These are phyloP conservation scores for Suillus bovinus DNA, from an alignment of 768 basidiomycete species.

Conservation along the genomic window DNA sequence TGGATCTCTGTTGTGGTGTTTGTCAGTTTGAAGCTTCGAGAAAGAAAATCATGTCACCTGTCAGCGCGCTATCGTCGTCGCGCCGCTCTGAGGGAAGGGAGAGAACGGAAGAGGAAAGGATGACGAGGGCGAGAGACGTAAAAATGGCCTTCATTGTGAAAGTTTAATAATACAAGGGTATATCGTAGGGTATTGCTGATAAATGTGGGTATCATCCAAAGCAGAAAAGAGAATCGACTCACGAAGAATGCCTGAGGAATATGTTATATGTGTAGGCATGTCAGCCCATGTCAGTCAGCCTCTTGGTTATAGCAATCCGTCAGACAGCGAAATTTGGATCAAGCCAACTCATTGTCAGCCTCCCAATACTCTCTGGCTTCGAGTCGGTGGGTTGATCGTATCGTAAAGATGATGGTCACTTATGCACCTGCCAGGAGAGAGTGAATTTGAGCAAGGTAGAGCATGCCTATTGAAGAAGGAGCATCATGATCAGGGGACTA, in stretches of 20 bases:
- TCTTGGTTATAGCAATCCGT: too few relatives aligned
- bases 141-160: not conserved
- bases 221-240: not conserved
- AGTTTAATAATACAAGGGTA: not conserved
- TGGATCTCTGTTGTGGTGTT: slow-evolving; percentile 8
- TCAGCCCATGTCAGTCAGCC: slow-evolving; percentile 2
- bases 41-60: slow-evolving; percentile 29
- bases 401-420: too few relatives aligned
- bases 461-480: too few relatives aligned
- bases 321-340: too few relatives aligned
- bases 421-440: too few relatives aligned
- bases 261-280: not conserved
- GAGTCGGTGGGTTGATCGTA: not conserved
- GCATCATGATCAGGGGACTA: too few relatives aligned
- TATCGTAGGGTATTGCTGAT: not conserved
- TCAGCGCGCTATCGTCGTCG: not conserved
- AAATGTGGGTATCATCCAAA: not conserved
- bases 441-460: too few relatives aligned
- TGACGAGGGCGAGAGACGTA: not conserved
- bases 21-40: slow-evolving; percentile 24
- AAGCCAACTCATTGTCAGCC: not conserved
- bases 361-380: not conserved
- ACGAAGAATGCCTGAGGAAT: not conserved
- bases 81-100: slow-evolving; percentile 4
- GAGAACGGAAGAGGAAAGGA: not conserved